A percentile compares a stretch with the other conserved stretches of the same genome.
Evolutionary conservation across 345 rosid species (phyloP).

Genomic region (Melaleuca alternifolia): DNA sequence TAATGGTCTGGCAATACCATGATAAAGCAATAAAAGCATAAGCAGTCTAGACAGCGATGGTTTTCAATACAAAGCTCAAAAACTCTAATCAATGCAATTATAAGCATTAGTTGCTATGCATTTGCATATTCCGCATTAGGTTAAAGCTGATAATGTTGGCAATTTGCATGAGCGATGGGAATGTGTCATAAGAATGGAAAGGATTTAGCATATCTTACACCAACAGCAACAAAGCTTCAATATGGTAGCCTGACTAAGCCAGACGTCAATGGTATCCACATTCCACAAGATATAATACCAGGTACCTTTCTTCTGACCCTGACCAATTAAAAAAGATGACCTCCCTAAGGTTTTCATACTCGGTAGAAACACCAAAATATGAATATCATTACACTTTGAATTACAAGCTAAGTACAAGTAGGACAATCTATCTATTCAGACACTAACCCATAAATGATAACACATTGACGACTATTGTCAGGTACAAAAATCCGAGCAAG

Average conservation of each 20-base stretch:
- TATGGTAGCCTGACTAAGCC: constrained; percentile 11
- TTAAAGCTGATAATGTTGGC: background rate
- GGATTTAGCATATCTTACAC: constrained; percentile 7
- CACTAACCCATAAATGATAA: background rate
- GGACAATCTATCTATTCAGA: background rate
- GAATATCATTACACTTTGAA: background rate
- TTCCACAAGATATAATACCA: constrained; percentile 9
- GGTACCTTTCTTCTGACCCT: constrained; percentile 14
- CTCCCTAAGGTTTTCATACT: constrained; percentile 8
- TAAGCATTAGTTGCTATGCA: background rate
- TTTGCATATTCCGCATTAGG: background rate
- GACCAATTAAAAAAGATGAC: constrained; percentile 5
- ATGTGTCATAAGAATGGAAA: background rate
- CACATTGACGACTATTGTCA: background rate
- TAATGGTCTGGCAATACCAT: background rate
- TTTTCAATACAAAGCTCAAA: background rate
- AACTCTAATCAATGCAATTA: background rate
- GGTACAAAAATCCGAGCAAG: background rate
- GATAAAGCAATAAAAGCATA: background rate
- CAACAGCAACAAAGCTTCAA: constrained; percentile 7
- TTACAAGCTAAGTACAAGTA: background rate
- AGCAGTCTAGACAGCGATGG: background rate
- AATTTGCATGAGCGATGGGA: background rate
- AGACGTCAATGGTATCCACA: constrained; percentile 4
- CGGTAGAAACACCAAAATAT: background rate